phyloP scores from a whole-genome alignment of 176 grass and related monocot species.

The Oryza longistaminata region DNA sequence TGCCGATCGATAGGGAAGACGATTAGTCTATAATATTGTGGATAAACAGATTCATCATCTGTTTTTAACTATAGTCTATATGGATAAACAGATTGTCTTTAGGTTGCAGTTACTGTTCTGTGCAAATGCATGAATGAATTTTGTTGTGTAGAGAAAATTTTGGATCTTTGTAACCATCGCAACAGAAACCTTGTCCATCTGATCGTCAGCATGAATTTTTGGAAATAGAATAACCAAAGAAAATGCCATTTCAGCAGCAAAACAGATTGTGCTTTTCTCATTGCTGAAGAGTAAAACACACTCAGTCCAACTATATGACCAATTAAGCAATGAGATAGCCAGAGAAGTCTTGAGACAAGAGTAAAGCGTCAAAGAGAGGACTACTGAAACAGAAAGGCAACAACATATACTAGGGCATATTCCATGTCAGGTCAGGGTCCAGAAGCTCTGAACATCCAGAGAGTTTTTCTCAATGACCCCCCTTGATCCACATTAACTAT shows the following conservation, averaged over 20 bases:
- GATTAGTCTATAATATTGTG: not conserved
- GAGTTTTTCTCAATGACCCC: not conserved
- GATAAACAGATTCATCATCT: no score
- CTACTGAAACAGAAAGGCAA: not conserved
- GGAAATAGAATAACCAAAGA: no score
- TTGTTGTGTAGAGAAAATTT: not conserved
- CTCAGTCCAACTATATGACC: not conserved
- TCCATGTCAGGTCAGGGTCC: not conserved
- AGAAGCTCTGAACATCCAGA: not conserved
- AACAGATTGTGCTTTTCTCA: not conserved
- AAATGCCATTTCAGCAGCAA: not conserved
- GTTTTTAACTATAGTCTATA: not conserved
- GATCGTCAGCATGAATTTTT: not conserved
- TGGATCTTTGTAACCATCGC: not conserved
- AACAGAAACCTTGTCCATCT: not conserved
- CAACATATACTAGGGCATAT: slow-evolving; percentile 28
- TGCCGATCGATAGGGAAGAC: no score
- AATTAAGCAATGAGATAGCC: not conserved
- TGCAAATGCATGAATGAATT: not conserved
- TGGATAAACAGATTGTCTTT: not conserved
- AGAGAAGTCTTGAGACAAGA: not conserved
- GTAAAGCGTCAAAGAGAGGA: slow-evolving; percentile 21
- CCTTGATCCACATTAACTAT: not conserved
- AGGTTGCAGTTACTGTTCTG: not conserved
- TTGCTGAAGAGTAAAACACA: not conserved